phyloP scores from a whole-genome alignment of 257 asterid genomes.

The Solanum ossicruentum region DNA sequence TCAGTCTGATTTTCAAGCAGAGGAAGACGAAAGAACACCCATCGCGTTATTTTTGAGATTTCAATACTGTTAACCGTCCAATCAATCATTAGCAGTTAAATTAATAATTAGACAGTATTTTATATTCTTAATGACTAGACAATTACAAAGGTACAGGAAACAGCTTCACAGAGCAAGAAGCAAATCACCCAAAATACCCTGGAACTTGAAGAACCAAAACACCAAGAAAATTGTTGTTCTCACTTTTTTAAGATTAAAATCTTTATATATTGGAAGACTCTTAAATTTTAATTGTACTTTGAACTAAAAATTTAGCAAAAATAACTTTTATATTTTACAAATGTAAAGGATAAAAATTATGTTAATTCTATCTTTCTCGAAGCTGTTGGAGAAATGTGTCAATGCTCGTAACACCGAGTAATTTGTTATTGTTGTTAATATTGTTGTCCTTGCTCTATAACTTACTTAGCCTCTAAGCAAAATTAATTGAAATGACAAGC shows the following conservation, averaged over 20 bases:
- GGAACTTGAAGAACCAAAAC: background rate
- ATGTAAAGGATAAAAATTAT: background rate
- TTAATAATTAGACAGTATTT: background rate
- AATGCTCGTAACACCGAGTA: background rate
- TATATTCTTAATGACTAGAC: background rate
- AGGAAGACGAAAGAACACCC: background rate
- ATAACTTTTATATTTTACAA: background rate
- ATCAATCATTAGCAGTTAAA: background rate
- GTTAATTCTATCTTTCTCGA: background rate
- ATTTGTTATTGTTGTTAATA: background rate
- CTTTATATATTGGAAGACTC: too few relatives aligned
- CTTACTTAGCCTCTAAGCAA: background rate
- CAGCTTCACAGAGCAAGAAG: background rate
- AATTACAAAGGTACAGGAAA: background rate
- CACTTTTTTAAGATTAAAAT: background rate
- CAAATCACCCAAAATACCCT: background rate
- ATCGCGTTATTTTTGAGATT: background rate
- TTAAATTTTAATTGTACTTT: background rate
- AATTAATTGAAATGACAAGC: background rate
- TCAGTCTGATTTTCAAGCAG: background rate
- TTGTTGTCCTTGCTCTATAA: background rate
- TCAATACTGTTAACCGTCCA: background rate
- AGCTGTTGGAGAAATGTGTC: too few relatives aligned
- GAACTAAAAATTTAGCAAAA: background rate
- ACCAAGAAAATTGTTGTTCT: background rate